Conservation (phyloP, 352 stramenopile species). For the Globisporangium viniferum region DNA sequence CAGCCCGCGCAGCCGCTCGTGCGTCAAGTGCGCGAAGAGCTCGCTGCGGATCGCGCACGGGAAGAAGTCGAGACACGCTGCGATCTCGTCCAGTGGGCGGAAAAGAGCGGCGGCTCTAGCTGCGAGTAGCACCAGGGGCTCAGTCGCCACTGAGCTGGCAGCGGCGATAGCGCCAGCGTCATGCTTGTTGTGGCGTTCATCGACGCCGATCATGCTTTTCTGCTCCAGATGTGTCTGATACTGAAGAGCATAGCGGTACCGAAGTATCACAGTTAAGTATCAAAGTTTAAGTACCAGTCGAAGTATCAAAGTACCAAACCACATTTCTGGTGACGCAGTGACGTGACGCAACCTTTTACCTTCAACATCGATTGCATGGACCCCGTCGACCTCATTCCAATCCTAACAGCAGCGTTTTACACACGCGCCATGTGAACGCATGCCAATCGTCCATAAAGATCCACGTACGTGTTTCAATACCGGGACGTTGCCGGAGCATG, state of each 20-base stretch:
- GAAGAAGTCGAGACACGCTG: slow-evolving; percentile 41
- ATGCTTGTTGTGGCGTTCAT: neutral
- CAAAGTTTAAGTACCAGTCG: neutral
- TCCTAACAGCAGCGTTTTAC: too few species aligned
- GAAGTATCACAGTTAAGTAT: neutral
- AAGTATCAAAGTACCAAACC: neutral
- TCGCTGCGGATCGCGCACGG: slow-evolving; percentile 33
- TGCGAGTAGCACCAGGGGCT: slow-evolving; percentile 30
- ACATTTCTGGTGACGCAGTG: too few species aligned
- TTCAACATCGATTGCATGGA: neutral
- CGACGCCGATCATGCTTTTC: neutral
- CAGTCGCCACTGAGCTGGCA: neutral
- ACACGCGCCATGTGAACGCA: neutral
- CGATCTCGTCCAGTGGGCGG: slow-evolving; percentile 34
- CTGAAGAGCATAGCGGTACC: neutral
- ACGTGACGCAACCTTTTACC: neutral
- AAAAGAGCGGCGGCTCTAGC: slow-evolving; percentile 25
- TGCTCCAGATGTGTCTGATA: neutral
- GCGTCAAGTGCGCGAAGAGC: slow-evolving; percentile 38
- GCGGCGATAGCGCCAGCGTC: neutral
- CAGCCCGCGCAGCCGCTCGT: slow-evolving; percentile 44
- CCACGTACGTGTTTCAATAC: too few species aligned
- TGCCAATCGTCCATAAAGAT: neutral
- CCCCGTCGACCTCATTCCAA: too few species aligned
- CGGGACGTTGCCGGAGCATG: neutral